Evolutionary conservation across 2,329 filamentous ascomycete species (phyloP).

Genomic region (Penicillium palitans): DNA sequence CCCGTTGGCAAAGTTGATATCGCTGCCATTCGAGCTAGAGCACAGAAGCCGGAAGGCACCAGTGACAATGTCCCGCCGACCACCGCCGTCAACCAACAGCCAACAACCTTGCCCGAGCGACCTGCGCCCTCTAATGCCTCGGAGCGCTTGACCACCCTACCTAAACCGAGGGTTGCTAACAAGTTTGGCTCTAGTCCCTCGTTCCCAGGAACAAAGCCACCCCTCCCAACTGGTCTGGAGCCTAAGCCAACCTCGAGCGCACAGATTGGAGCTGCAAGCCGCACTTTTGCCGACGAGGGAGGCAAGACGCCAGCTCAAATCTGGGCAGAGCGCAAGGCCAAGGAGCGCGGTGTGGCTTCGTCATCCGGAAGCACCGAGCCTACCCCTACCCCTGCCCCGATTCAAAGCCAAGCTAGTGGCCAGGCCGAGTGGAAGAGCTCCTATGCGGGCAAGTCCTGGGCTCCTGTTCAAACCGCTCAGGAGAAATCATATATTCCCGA

Average conservation of each 20-base stretch:
- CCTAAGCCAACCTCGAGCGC: conserved; percentile 61
- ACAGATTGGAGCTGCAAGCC: conserved; percentile 72
- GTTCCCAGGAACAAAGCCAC: conserved; percentile 88
- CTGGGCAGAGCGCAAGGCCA: conserved; percentile 97
- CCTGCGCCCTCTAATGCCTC: conserved; percentile 70
- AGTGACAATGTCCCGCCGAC: conserved; percentile 46
- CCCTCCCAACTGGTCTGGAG: conserved; percentile 69
- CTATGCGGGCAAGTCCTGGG: conserved; percentile 89
- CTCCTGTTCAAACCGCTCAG: conserved; percentile 71
- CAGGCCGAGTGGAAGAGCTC: conserved; percentile 82
- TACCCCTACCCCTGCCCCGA: conserved; percentile 49
- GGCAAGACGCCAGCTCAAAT: conserved; percentile 96
- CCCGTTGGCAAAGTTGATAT: conserved; percentile 97
- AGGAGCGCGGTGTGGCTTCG: conserved; percentile 61
- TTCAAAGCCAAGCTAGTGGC: conserved; percentile 70
- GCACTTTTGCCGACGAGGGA: conserved; percentile 90
- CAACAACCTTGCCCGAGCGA: conserved; percentile 68
- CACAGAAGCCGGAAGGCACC: conserved; percentile 61
- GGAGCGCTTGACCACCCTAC: conserved; percentile 80
- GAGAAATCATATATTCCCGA: conserved; percentile 60
- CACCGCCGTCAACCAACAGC: conserved; percentile 51
- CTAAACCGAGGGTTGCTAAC: conserved; percentile 93
- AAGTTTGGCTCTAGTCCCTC: conserved; percentile 72
- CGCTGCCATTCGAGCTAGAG: conserved; percentile 82
- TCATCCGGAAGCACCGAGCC: conserved; percentile 49